Base-by-base conservation (phyloP, 768 basidiomycete genomes). In the Russula sp. region DNA sequence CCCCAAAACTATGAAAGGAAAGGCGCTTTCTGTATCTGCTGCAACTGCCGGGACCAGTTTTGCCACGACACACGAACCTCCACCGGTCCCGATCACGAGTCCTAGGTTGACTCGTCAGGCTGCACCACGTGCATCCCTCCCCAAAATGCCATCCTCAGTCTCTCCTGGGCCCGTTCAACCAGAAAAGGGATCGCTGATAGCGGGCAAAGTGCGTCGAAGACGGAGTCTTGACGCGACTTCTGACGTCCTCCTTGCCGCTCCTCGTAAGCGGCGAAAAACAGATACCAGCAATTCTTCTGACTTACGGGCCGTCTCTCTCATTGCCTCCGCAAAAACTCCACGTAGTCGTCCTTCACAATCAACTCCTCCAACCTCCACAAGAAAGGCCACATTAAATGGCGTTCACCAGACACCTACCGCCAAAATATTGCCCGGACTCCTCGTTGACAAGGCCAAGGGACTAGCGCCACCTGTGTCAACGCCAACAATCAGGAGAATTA, bases 401-500 rank as follows among this genome's bases (percentile, higher is more conserved):
- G 52, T 50, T 25, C 11, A 53, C 52, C 52, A 49, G 18, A 48
- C 22, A 20, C 46, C 52, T 49, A 4, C 42, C n/a, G 10, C 11
- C 22, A 56, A 42, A 41, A 8, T 42, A 8, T 49, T 41, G 9
- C 35, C 57, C n/a, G 62, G 16, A 32, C 41, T 16, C 51, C 36
- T 39, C 2, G 16, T 35, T 32, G 52, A 59, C 14, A 38, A 48
- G 20, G 35, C 52, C n/a, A 53, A 58, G 36, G 36, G 22, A 9
- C 2, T 48, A 8, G 20, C 43, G 18, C 34, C 67, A 34, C 63
- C 61, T 51, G 34, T 68, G 38, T 57, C 68, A 16, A 69, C 67
- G 18, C 71, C 72, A n/a, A 74, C 74, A 35, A 78, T 90, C 60
- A 84, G 81, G 69, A 83, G 89, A 56, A 77, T 90, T 51, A 82